Base-by-base conservation (phyloP, 2,329 filamentous ascomycete genomes). In the Xylaria sp. region DNA sequence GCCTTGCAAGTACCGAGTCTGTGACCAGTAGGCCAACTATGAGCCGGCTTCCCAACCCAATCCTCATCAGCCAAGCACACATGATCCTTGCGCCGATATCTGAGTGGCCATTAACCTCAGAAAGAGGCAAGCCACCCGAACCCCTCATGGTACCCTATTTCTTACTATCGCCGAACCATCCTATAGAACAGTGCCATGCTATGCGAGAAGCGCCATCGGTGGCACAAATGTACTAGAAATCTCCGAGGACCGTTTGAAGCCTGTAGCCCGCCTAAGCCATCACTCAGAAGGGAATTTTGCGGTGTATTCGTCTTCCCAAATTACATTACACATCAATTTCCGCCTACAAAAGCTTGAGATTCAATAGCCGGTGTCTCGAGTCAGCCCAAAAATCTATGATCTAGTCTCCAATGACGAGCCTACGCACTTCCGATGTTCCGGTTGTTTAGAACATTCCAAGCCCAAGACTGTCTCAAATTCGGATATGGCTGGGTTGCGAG, bases 1-100 rank as follows among this genome's bases (percentile, higher is more conserved):
- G 40, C 52, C 55, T 57, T 58, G 40, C 56, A 60, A 66, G 54
- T 64, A 60, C 62, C 64, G 62, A 59, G 31, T 40, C 37, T 40
- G 37, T 62, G 60, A 60, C 49, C 51, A 58, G 25, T 41, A 52
- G 37, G 48, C 44, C 23, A 52, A 54, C 53, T 49, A 41, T 25
- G 33, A 51, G 31, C 43, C 47, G 43, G 43, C 38, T 60, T 58
- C 31, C 21, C 44, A 46, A 23, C 52, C 49, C 43, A 21, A 52
- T 46, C 29, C 25, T 52, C 40, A 25, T 35, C 29, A 43, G 23
- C 47, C 41, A 52, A 41, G 41, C 33, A 44, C 52, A 31, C 43
- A 54, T 58, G 58, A 60, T 52, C 54, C 49, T 37, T 62, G 43
- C 44, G 19, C 51, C 43, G 43, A 41, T 51, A 54, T 52, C 49